These are phyloP conservation scores for Lindgomyces ingoldianus DNA, from an alignment of 495 filamentous ascomycete species.

Conservation along the genomic window DNA sequence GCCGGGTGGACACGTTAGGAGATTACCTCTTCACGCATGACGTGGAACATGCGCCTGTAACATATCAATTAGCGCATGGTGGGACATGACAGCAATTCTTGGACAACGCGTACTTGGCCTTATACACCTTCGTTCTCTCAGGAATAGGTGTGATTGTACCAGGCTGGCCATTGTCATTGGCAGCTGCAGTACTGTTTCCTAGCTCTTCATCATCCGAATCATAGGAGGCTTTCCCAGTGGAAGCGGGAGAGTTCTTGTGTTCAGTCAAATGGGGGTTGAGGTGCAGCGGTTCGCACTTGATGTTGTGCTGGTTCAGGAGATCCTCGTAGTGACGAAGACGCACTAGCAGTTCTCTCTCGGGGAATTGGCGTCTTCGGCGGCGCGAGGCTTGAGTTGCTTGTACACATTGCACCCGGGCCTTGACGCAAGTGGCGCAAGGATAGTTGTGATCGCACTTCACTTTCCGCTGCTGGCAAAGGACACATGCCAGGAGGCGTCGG, in stretches of 20 bases:
- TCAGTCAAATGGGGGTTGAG: slow-evolving; percentile 28
- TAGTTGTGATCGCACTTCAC: slow-evolving; percentile 59
- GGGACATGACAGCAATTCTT: slow-evolving; percentile 18
- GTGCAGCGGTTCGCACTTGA: slow-evolving; percentile 57
- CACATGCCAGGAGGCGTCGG: slow-evolving; percentile 56
- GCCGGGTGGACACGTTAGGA: slow-evolving; percentile 12
- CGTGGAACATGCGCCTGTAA: slow-evolving; percentile 52
- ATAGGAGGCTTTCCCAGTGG: neutral
- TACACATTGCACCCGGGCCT: slow-evolving; percentile 50
- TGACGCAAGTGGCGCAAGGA: slow-evolving; percentile 57
- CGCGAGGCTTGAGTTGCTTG: slow-evolving; percentile 49
- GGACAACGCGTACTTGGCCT: slow-evolving; percentile 48
- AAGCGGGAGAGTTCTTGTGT: slow-evolving; percentile 28
- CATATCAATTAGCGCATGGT: slow-evolving; percentile 34
- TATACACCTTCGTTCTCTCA: slow-evolving; percentile 42
- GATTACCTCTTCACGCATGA: slow-evolving; percentile 52
- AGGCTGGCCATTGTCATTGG: slow-evolving; percentile 20
- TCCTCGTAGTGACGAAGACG: slow-evolving; percentile 56
- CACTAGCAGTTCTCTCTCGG: slow-evolving; percentile 57
- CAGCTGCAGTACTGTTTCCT: no score
- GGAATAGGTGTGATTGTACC: slow-evolving; percentile 40
- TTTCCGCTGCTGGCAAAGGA: slow-evolving; percentile 60
- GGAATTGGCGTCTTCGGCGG: slow-evolving; percentile 53
- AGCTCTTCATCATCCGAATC: neutral
- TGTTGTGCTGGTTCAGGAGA: slow-evolving; percentile 55